These are phyloP conservation scores for Mucor indicus DNA, from an alignment of 371 early-diverging fungal genomes.

Conservation along the genomic window DNA sequence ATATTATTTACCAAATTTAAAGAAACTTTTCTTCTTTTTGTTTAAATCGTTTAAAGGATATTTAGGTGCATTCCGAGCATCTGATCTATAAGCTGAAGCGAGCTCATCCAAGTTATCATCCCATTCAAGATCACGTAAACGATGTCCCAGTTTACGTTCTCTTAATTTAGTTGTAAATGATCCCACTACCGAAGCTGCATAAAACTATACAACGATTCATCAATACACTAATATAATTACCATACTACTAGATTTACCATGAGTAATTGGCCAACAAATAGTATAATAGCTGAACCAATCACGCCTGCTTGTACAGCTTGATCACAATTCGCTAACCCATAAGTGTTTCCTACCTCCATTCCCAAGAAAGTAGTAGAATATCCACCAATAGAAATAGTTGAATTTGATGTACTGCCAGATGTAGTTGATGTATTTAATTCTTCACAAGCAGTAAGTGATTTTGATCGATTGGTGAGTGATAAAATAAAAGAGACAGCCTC, in stretches of 20 bases:
- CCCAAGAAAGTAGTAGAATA: slow-evolving; percentile 43
- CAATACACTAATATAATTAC: background rate
- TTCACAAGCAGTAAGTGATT: slow-evolving; percentile 29
- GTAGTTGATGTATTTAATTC: slow-evolving; percentile 24
- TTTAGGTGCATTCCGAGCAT: slow-evolving; percentile 38
- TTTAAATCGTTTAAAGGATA: slow-evolving; percentile 36
- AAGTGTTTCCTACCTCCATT: slow-evolving; percentile 42
- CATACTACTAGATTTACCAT: slow-evolving; percentile 24
- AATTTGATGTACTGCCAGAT: slow-evolving; percentile 4
- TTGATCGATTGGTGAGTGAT: slow-evolving; percentile 33
- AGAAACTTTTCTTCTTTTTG: slow-evolving; percentile 15
- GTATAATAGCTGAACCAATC: slow-evolving; percentile 38
- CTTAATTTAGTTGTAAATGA: slow-evolving; percentile 36
- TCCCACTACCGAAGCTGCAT: slow-evolving; percentile 34
- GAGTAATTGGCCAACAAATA: slow-evolving; percentile 39
- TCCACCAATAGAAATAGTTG: slow-evolving; percentile 21
- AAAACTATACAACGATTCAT: slow-evolving; percentile 24
- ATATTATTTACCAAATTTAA: background rate
- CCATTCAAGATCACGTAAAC: slow-evolving; percentile 48
- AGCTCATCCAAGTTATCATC: slow-evolving; percentile 42
- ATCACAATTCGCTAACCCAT: slow-evolving; percentile 45
- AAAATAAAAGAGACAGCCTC: slow-evolving; percentile 36
- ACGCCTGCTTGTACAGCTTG: slow-evolving; percentile 52
- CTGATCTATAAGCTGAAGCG: slow-evolving; percentile 34
- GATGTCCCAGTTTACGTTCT: slow-evolving; percentile 46